Evolutionary conservation across 495 filamentous ascomycete species (phyloP).

Genomic region (Pseudevernia furfuracea): DNA sequence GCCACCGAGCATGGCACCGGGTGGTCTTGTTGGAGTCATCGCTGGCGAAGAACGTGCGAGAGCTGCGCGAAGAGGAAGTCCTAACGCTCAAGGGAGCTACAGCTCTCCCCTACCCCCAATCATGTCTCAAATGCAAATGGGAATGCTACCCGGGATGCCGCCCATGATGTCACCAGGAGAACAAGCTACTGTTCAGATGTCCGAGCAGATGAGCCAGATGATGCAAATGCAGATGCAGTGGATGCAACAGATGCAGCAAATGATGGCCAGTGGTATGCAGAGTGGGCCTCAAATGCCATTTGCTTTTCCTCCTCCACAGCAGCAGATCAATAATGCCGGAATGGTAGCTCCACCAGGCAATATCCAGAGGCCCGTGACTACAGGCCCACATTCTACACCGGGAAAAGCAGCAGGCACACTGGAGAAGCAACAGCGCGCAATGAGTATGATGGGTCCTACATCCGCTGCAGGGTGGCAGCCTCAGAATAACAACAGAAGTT

Average conservation of each 20-base stretch:
- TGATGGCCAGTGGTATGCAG: constrained; percentile 47
- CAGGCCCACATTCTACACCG: constrained; percentile 35
- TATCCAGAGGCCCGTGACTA: constrained; percentile 34
- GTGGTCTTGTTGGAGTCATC: constrained; percentile 87
- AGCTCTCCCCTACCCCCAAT: constrained; percentile 35
- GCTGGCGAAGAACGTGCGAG: constrained; percentile 71
- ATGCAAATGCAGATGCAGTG: constrained; percentile 92
- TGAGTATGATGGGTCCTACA: constrained; percentile 78
- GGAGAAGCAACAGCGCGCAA: constrained; percentile 48
- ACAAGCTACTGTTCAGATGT: constrained; percentile 74
- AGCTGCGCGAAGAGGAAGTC: constrained; percentile 72
- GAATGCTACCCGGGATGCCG: constrained; percentile 32
- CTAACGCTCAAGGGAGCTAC: constrained; percentile 51
- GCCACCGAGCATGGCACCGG: constrained; percentile 47
- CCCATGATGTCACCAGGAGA: constrained; percentile 54
- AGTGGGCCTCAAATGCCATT: constrained; percentile 24
- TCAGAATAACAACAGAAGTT: constrained; percentile 28
- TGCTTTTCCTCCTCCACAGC: constrained; percentile 27
- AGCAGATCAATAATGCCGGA: constrained; percentile 25
- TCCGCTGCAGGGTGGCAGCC: constrained; percentile 45
- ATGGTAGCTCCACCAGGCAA: constrained; percentile 20
- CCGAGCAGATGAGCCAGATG: constrained; percentile 80
- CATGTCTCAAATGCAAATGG: constrained; percentile 32
- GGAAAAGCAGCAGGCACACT: constrained; percentile 22
- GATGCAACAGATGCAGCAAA: constrained; percentile 71